These are phyloP conservation scores for Zelopaecilomyces penicillatus DNA, from an alignment of 2,329 filamentous ascomycete genomes.

Conservation along the genomic window DNA sequence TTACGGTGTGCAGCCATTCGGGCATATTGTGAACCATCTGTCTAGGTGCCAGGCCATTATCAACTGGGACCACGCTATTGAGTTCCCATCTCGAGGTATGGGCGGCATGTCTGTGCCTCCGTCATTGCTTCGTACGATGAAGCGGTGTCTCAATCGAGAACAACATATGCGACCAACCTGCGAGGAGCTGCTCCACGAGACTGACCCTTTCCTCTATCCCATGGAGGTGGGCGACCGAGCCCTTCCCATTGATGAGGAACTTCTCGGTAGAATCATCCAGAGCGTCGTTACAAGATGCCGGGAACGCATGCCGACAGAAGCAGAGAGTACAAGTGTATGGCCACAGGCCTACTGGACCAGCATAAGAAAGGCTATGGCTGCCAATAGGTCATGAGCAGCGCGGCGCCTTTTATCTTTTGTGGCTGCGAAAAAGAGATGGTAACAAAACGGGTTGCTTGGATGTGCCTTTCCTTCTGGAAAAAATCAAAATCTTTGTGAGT, in stretches of 20 bases:
- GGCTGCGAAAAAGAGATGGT: conserved; percentile 9
- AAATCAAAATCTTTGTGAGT: no score
- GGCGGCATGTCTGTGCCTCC: conserved; percentile 55
- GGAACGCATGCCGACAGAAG: conserved; percentile 50
- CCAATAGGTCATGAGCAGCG: conserved; percentile 13
- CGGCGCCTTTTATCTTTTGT: no score
- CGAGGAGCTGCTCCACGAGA: conserved; percentile 49
- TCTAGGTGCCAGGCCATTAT: conserved; percentile 81
- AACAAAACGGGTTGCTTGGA: conserved; percentile 1
- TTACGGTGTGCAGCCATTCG: conserved; percentile 93
- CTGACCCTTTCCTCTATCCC: conserved; percentile 58
- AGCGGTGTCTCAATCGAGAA: conserved; percentile 54
- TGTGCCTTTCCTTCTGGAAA: no score
- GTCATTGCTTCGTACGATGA: conserved; percentile 53
- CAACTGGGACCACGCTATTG: conserved; percentile 64
- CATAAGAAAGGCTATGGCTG: conserved; percentile 41
- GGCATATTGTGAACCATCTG: conserved; percentile 81
- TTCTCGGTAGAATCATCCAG: conserved; percentile 53
- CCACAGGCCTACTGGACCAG: conserved; percentile 55
- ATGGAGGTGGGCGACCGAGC: conserved; percentile 45
- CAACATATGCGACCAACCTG: conserved; percentile 55
- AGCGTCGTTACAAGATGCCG: conserved; percentile 52
- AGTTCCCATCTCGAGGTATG: conserved; percentile 61
- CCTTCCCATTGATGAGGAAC: conserved; percentile 53
- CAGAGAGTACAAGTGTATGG: conserved; percentile 47